Evolutionary conservation across 2,329 filamentous ascomycete species (phyloP).

Genomic region (Biscogniauxia sp.): DNA sequence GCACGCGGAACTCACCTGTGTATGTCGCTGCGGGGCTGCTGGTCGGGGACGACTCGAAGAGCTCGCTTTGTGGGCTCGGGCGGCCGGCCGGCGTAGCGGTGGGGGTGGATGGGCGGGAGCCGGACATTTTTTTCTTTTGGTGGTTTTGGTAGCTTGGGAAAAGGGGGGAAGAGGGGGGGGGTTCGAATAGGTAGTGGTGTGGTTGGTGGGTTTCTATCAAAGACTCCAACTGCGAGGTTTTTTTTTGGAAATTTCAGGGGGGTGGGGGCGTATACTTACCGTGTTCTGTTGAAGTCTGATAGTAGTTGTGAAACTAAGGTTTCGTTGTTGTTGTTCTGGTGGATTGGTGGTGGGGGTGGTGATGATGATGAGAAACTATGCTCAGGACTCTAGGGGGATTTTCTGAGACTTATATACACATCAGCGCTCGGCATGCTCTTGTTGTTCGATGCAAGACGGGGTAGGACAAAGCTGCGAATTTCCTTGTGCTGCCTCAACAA

Average conservation of each 20-base stretch:
- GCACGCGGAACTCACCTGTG: slow-evolving; percentile 21
- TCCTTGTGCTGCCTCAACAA: no score
- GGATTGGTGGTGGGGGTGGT: neutral
- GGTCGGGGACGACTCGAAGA: neutral
- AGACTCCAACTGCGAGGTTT: neutral
- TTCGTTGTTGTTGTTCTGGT: neutral
- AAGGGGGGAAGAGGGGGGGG: neutral
- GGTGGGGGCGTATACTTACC: neutral
- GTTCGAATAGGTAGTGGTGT: neutral
- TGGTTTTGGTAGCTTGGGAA: neutral
- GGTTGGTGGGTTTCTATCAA: neutral
- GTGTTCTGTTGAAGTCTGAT: neutral
- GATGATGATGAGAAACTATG: neutral
- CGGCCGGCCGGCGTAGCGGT: neutral
- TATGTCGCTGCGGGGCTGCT: slow-evolving; percentile 1
- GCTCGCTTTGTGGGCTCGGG: neutral
- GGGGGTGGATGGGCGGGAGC: neutral
- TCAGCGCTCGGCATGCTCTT: no score
- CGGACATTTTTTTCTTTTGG: neutral
- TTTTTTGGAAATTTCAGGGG: neutral
- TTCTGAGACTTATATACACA: no score
- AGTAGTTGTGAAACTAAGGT: neutral
- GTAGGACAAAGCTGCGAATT: no score
- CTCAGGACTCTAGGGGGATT: neutral
- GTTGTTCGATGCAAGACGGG: no score